Evolutionary conservation across 2,329 filamentous ascomycete genomes (phyloP).

Genomic region (Aspergillus ustus): DNA sequence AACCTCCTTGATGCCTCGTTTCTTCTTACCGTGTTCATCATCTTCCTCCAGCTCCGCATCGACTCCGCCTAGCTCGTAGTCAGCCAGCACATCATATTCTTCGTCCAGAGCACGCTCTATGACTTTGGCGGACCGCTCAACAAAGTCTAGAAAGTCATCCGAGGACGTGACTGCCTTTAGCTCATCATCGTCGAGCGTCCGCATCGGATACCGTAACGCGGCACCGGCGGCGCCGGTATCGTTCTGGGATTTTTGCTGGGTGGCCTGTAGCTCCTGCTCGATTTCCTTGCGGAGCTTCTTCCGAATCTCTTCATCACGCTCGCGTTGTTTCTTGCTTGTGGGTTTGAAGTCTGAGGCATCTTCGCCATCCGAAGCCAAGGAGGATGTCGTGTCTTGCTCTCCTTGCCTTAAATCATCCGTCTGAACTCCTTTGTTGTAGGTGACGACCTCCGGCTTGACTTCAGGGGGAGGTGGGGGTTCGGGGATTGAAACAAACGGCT

Average conservation of each 20-base stretch:
- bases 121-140: conserved; percentile 94
- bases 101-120: conserved; percentile 94
- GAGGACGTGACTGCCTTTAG: conserved; percentile 88
- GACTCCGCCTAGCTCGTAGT: conserved; percentile 82
- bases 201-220: conserved; percentile 70
- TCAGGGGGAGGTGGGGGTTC: conserved; percentile 66
- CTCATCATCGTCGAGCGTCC: conserved; percentile 82
- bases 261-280: conserved; percentile 83
- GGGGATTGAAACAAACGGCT: conserved; percentile 75
- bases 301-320: conserved; percentile 86
- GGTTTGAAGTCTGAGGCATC: conserved; percentile 63
- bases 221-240: conserved; percentile 44
- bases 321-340: conserved; percentile 76
- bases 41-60: conserved; percentile 79
- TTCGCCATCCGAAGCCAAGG: conserved; percentile 67
- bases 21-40: conserved; percentile 58
- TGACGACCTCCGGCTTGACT: conserved; percentile 74
- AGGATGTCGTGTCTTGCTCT: conserved; percentile 54
- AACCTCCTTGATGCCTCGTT: conserved; percentile 69
- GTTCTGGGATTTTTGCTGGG: conserved; percentile 54
- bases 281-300: conserved; percentile 85
- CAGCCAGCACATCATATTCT: conserved; percentile 93
- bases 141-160: conserved; percentile 91
- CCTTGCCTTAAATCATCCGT: conserved; percentile 73
- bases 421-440: conserved; percentile 96